Evolutionary conservation across 345 rosid genomes (phyloP).

Genomic region (Citrus maxima): DNA sequence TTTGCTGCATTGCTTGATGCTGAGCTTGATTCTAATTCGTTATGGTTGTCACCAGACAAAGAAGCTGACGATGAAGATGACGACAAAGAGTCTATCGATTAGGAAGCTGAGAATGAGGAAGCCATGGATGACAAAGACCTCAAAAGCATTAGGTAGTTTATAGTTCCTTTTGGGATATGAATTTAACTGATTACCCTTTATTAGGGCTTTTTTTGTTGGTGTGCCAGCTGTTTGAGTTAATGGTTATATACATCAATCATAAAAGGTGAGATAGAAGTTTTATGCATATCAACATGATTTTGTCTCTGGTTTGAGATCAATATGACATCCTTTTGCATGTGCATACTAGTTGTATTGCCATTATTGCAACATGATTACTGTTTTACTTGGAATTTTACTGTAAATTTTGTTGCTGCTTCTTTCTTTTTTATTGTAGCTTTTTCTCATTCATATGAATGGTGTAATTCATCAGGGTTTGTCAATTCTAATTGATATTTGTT

Average conservation of each 20-base stretch:
- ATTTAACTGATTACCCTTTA: not conserved
- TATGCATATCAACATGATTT: not conserved
- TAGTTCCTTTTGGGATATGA: not conserved
- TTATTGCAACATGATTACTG: not conserved
- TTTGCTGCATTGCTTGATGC: constrained; percentile 68
- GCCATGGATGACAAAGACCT: constrained; percentile 24
- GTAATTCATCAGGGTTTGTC: not conserved
- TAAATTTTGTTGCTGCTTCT: not conserved
- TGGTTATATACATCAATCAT: not conserved
- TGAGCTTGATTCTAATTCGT: constrained; percentile 40
- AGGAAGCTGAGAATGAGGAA: not conserved
- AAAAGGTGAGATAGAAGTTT: no score
- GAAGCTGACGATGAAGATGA: constrained; percentile 20
- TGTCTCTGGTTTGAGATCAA: not conserved
- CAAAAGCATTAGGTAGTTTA: constrained; percentile 26
- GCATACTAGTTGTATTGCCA: not conserved
- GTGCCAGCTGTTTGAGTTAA: not conserved
- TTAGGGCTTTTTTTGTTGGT: not conserved
- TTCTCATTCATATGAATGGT: not conserved
- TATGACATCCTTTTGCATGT: not conserved
- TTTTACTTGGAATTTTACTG: not conserved
- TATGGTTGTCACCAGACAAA: constrained; percentile 35
- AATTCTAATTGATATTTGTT: not conserved
- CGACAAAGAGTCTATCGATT: constrained; percentile 25
- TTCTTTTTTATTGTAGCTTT: not conserved